Evolutionary conservation across 2,329 filamentous ascomycete genomes (phyloP).

Genomic region (Zymoseptoria passerinii): DNA sequence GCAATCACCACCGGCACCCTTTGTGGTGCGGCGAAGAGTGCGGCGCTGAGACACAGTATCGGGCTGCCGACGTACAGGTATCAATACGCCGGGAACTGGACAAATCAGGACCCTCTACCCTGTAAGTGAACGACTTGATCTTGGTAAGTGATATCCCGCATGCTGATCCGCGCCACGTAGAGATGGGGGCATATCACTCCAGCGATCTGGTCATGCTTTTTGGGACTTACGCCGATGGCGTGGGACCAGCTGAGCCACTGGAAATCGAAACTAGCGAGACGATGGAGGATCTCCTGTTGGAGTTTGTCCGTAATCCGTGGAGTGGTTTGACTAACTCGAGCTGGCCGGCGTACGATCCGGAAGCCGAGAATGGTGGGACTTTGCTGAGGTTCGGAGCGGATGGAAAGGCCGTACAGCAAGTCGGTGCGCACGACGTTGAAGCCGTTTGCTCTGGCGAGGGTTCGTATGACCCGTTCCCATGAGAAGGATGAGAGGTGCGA

Average conservation of each 20-base stretch:
- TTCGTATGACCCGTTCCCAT: background rate
- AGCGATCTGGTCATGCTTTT: slow-evolving; percentile 31
- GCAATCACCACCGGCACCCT: background rate
- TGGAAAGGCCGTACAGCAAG: slow-evolving; percentile 14
- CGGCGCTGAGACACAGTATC: slow-evolving; percentile 16
- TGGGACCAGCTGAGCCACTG: slow-evolving; percentile 23
- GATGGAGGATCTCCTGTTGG: slow-evolving; percentile 33
- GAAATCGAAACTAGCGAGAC: slow-evolving; percentile 25
- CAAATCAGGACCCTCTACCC: slow-evolving; percentile 13
- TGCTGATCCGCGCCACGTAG: background rate
- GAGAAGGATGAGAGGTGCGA: background rate
- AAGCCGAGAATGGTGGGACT: slow-evolving; percentile 7
- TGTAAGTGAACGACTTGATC: background rate
- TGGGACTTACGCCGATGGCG: slow-evolving; percentile 27
- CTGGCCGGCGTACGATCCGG: slow-evolving; percentile 27
- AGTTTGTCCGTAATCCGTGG: slow-evolving; percentile 29
- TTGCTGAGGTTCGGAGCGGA: slow-evolving; percentile 16
- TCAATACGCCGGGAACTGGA: slow-evolving; percentile 26
- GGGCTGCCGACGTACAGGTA: slow-evolving; percentile 31
- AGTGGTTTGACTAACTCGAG: slow-evolving; percentile 20
- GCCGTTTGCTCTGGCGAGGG: slow-evolving; percentile 10
- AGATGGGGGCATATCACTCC: slow-evolving; percentile 32
- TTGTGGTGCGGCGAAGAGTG: background rate
- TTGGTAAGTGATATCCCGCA: background rate
- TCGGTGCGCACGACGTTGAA: slow-evolving; percentile 11